phyloP scores from a whole-genome alignment of 1,284 basidiomycete species.

The Ganoderma multipileum region DNA sequence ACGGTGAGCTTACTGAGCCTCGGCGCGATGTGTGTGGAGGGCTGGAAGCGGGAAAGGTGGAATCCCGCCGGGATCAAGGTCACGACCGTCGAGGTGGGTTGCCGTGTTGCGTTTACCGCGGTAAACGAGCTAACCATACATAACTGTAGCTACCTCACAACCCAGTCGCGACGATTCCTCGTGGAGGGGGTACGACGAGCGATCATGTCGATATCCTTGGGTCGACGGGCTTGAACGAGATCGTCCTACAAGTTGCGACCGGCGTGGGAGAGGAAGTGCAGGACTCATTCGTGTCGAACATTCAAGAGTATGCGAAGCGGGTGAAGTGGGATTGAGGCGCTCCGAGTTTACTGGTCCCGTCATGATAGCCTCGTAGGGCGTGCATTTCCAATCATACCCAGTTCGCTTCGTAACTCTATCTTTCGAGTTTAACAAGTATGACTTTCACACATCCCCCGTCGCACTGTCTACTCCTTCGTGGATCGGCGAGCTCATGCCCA shows the following conservation, averaged over 20 bases:
- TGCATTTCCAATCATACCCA: not conserved
- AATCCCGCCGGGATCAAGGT: slow-evolving; percentile 93
- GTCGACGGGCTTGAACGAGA: slow-evolving; percentile 85
- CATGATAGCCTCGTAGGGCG: not conserved
- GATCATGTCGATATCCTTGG: slow-evolving; percentile 97
- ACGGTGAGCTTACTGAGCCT: slow-evolving; percentile 91
- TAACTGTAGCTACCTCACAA: slow-evolving; percentile 80
- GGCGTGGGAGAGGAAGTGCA: slow-evolving; percentile 76
- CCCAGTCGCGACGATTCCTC: slow-evolving; percentile 77
- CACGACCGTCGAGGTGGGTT: slow-evolving; percentile 82
- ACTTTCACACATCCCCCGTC: not conserved
- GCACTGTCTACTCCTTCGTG: not conserved
- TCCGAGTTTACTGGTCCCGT: not conserved
- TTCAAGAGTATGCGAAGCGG: slow-evolving; percentile 76
- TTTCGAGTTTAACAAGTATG: not conserved
- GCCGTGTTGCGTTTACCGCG: too few relatives aligned
- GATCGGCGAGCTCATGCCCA: not conserved
- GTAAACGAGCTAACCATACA: slow-evolving; percentile 6
- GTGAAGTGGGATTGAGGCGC: slow-evolving; percentile 75
- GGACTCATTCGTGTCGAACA: slow-evolving; percentile 81
- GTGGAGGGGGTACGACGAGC: slow-evolving; percentile 90
- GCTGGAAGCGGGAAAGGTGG: slow-evolving; percentile 92
- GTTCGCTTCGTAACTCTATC: not conserved
- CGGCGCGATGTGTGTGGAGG: slow-evolving; percentile 95
- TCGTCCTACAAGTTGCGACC: slow-evolving; percentile 89